phyloP scores from a whole-genome alignment of 148 eudicot species.

The Silene latifolia region DNA sequence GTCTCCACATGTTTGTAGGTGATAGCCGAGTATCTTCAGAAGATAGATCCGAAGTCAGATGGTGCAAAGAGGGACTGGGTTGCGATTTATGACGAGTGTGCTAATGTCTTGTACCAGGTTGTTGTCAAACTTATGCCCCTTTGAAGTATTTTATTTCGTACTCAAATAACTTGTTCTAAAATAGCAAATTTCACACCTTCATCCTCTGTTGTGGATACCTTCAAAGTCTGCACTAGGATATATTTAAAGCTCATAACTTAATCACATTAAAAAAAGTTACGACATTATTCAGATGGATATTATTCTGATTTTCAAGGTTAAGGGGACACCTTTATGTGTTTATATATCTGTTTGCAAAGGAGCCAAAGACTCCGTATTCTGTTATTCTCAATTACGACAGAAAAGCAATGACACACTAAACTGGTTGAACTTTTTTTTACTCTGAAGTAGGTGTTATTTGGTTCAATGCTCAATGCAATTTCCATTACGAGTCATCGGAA shows the following conservation, averaged over 20 bases:
- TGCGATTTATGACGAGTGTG: conserved; percentile 98
- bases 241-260: background rate
- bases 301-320: background rate
- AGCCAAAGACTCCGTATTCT: background rate
- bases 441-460: background rate
- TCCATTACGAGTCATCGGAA: background rate
- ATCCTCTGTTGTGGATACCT: background rate
- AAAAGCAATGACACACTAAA: background rate
- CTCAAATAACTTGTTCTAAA: background rate
- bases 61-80: conserved; percentile 99
- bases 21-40: conserved; percentile 95
- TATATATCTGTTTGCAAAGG: background rate
- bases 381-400: background rate
- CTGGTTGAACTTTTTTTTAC: background rate
- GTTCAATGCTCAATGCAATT: background rate
- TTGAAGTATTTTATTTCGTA: background rate
- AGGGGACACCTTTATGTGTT: background rate
- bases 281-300: background rate
- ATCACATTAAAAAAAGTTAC: background rate
- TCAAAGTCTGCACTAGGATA: background rate
- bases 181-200: background rate
- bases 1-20: conserved; percentile 47
- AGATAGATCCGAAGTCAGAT: conserved; percentile 96
- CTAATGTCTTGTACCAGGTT: conserved; percentile 91
- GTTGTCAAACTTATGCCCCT: background rate